Percentiles rank a stretch among this genome's conserved stretches.
Conservation (phyloP, 345 rosid species). For the Murraya koenigii region DNA sequence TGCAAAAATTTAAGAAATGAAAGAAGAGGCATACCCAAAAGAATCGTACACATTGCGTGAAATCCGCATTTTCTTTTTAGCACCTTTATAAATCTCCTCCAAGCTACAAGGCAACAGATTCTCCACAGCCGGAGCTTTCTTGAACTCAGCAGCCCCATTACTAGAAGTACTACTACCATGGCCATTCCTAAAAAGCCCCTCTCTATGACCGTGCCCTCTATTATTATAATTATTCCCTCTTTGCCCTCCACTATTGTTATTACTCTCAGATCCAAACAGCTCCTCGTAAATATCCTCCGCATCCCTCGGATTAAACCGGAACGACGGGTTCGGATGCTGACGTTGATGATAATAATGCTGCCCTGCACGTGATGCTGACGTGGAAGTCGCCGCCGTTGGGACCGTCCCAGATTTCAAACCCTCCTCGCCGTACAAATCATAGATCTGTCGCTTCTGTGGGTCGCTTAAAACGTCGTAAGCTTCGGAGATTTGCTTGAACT, state of each 20-base stretch:
- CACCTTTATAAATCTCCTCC: slow-evolving; percentile 88
- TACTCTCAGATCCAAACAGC: slow-evolving; percentile 61
- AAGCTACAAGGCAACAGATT: slow-evolving; percentile 67
- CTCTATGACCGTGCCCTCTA: slow-evolving; percentile 13
- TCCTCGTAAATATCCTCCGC: slow-evolving; percentile 86
- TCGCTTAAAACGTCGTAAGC: slow-evolving; percentile 80
- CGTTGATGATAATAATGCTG: slow-evolving; percentile 32
- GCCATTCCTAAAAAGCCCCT: slow-evolving; percentile 45
- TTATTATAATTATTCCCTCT: slow-evolving; percentile 30
- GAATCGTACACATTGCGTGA: slow-evolving; percentile 51
- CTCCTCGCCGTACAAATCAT: slow-evolving; percentile 89
- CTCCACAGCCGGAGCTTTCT: slow-evolving; percentile 60
- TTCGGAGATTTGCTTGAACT: slow-evolving; percentile 91
- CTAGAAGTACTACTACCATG: slow-evolving; percentile 15
- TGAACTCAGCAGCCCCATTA: slow-evolving; percentile 24
- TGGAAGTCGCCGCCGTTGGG: slow-evolving; percentile 42
- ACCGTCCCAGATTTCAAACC: slow-evolving; percentile 75
- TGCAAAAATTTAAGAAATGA: neutral
- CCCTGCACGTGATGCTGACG: slow-evolving; percentile 27
- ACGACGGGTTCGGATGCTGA: slow-evolving; percentile 36
- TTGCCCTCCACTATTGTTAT: slow-evolving; percentile 26
- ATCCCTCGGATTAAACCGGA: slow-evolving; percentile 60
- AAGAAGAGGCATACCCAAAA: slow-evolving; percentile 49
- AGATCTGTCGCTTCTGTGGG: slow-evolving; percentile 90
- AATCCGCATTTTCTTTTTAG: slow-evolving; percentile 71